Evolutionary conservation across 2,329 filamentous ascomycete genomes (phyloP), one percentile per base, ranked within the genome.

Genomic region (Xylariaceae sp.): DNA sequence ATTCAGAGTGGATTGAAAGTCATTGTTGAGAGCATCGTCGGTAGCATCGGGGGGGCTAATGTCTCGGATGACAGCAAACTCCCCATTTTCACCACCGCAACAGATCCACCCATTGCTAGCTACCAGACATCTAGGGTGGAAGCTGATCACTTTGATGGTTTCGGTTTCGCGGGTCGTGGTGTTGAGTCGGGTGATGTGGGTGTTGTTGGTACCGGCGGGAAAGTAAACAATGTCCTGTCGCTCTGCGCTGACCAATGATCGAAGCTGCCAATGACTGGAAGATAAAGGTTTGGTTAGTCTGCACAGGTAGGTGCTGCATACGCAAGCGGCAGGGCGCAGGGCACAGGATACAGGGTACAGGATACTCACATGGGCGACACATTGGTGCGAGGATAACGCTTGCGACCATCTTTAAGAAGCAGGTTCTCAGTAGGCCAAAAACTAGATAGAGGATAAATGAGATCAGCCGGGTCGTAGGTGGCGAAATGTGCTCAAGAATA

Each of bases 71-170:
- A 91, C 87, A 26, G 90, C 88, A 70, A 96, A 96, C 70, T 96
- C 89, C 54, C 95, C 95, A 63, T 86, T 85, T 67, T 96, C 89
- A 56, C 93, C 93, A 45, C 93, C 95, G 45, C 93, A 90, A 67
- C 91, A 96, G 40, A 98, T 82, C 89, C 91, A 98, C 50, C 92
- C 92, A 67, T 90, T 84, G 50, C 87, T 88, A 7, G 91, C 89
- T n/a, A 91, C 89, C 6, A 97, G 84, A 73, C 93, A 98, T 75
- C 90, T 85, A n/a, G 93, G 89, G 66, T 74, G 83, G 73, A 87
- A 95, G 63, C 81, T 86, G 63, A 93, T 79, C 26, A 86, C 79
- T 50, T 85, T 90, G 72, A 90, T 85, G 59, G 83, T 88, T 75
- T 89, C 90, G 76, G 85, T 87, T 79, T 87, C 89, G 71, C 80